phyloP scores from a whole-genome alignment of 23 red algal genomes.

The Gracilaria gracilis region DNA sequence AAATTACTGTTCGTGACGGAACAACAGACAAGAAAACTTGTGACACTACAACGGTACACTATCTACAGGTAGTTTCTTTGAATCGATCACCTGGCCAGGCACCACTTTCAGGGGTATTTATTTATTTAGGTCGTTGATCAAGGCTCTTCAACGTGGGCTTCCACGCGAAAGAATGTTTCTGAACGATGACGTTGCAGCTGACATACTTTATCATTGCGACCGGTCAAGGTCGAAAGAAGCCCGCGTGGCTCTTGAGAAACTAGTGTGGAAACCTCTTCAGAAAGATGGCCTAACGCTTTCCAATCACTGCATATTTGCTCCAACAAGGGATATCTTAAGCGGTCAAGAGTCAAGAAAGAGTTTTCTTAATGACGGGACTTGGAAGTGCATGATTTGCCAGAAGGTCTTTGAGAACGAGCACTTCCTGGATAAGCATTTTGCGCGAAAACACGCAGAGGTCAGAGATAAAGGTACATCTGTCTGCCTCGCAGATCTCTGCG shows the following conservation, averaged over 20 bases:
- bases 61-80: too few species aligned
- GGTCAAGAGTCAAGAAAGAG: constrained; percentile 48
- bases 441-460: constrained; percentile 40
- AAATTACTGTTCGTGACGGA: too few species aligned
- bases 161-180: background rate
- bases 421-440: constrained; percentile 70
- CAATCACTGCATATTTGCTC: constrained; percentile 41
- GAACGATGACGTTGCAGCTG: constrained; percentile 12
- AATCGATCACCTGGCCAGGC: too few species aligned
- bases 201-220: constrained; percentile 65
- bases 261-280: constrained; percentile 48
- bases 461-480: constrained; percentile 34
- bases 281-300: constrained; percentile 32
- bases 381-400: constrained; percentile 55
- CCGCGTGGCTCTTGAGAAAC: constrained; percentile 23
- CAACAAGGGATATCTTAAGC: constrained; percentile 36
- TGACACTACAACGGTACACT: too few species aligned
- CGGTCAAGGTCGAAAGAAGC: constrained; percentile 69
- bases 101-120: too few species aligned
- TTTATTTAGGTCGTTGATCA: background rate
- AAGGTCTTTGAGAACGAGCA: constrained; percentile 66
- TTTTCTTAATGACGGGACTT: constrained; percentile 4
- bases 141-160: too few species aligned
- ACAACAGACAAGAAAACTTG: too few species aligned
- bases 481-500: constrained; percentile 70